Base-by-base conservation (phyloP, 1,284 basidiomycete genomes). In the Peniophora sp. region DNA sequence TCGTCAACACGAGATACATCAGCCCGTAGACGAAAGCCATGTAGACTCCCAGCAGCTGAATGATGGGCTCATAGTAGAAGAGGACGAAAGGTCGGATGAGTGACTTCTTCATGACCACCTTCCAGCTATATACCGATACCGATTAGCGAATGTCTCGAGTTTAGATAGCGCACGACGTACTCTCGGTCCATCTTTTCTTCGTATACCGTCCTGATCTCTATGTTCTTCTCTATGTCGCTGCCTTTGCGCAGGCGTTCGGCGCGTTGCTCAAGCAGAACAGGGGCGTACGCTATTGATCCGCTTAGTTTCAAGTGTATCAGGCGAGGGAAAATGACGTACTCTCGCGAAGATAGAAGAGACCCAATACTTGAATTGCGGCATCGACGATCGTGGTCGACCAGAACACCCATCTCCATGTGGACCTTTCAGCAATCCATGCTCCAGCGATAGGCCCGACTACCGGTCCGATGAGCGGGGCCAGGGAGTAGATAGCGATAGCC, bases 201-300 rank as follows among this genome's bases (percentile, higher is more conserved):
- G 47, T 58, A 67, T 1, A 60, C 52, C 2, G 64, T 67, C 3
- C 60, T 61, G 1, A 70, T 51, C 6, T 54, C 52, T 8, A 60
- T 17, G 18, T 15, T 50, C 48, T 68, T 65, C 55, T 68, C 68
- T 10, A 59, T 51, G 20, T 63, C 66, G 49, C 68, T 71, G 52
- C 63, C 60, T 51, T 70, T 69, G 20, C 70, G 66, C 3, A 81
- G 60, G 14, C 54, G 57, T 1, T 55, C 52, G 0, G 73, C 73
- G 57, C 72, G 74, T n/a, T 66, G 64, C 51, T 71, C 70, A 2
- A 79, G 62, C n/a, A 79, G 63, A n/a, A 71, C 57, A 1, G 76
- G 73, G 0, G 70, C 65, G 50, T 67, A 77, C 0, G 76, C 70
- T 72, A 42, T 3, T 35, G 14, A 15, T 44, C 15, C 32, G 2